Base-by-base conservation (phyloP, 2,329 filamentous ascomycete genomes). In the Stylonectria norvegica region DNA sequence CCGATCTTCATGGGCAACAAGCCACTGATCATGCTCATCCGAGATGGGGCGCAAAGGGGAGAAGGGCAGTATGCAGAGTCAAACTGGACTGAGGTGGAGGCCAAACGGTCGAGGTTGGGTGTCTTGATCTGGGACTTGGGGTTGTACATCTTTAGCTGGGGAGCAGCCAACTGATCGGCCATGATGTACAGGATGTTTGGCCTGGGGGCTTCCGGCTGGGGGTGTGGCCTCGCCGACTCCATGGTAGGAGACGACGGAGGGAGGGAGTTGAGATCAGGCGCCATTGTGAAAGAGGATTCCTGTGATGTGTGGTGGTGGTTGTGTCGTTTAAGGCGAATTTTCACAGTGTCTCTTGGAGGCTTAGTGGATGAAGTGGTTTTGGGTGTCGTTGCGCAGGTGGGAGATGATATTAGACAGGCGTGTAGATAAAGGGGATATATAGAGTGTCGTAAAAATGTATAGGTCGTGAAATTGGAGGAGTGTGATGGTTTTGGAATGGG, bases 51-150 rank as follows among this genome's bases (percentile, higher is more conserved):
- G 64, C 90, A 96, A 27, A 96, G 81, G 5, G 90, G 90, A 9
- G 89, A 90, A 46, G 91, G 91, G 71, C 89, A 95, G 72, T 96
- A 96, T 15, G 90, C 90, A 25, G 86, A 93, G 62, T 95, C 86
- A 61, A 96, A 96, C 61, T 94, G 86, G 20, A 95, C 89, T 8
- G 89, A 86, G 45, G 79, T 79, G 50, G 83, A 79, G 2, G 90
- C 89, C 48, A 96, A 76, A 36, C 81, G 78, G 66, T 96, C 88
- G 45, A 96, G 78, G 68, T 96, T 83, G 34, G 90, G 90, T 1
- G 90, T 96, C 68, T 89, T 87, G 75, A 96, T 95, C 62, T 87
- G 85, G 2, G 89, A 95, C 37, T 85, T 74, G 32, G 83, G 78
- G 65, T 96, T 90, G 72, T 96, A 89, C 72, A 95, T 91, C 71